Percentiles rank a stretch among this genome's conserved stretches.
Conservation (phyloP, 495 filamentous ascomycete genomes). For the Evernia prunastri region DNA sequence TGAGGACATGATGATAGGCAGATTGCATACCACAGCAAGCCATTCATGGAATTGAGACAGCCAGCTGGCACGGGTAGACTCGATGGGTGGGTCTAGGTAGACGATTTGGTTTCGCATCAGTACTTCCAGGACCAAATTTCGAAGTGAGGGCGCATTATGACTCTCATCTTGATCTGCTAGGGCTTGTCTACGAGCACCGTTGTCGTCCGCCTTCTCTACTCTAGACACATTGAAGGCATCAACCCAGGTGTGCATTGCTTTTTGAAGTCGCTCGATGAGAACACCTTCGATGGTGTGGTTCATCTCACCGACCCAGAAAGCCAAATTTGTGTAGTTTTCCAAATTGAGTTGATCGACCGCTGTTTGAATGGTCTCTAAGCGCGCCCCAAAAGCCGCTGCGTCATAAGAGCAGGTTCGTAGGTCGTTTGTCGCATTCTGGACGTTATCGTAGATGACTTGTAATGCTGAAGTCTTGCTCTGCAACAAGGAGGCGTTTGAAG, state of each 20-base stretch:
- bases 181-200: constrained; percentile 33
- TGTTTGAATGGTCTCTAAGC: constrained; percentile 77
- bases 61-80: constrained; percentile 90
- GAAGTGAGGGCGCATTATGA: constrained; percentile 51
- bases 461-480: constrained; percentile 79
- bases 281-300: constrained; percentile 76
- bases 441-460: constrained; percentile 67
- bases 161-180: constrained; percentile 39
- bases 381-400: constrained; percentile 62
- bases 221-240: constrained; percentile 64
- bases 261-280: constrained; percentile 67
- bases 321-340: constrained; percentile 88
- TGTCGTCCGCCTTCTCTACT: constrained; percentile 38
- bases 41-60: constrained; percentile 85
- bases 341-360: constrained; percentile 92
- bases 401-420: constrained; percentile 83
- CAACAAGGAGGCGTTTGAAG: constrained; percentile 70
- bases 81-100: constrained; percentile 85
- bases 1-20: constrained; percentile 87
- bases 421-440: constrained; percentile 74
- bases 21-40: constrained; percentile 85
- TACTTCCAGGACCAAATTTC: constrained; percentile 72
- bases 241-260: constrained; percentile 79
- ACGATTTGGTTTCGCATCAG: constrained; percentile 96
- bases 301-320: constrained; percentile 77